Percentiles rank a stretch among this genome's conserved stretches.
These are phyloP conservation scores for Hordeum vulgare DNA, from an alignment of 176 grass and related monocot species.

Conservation along the genomic window DNA sequence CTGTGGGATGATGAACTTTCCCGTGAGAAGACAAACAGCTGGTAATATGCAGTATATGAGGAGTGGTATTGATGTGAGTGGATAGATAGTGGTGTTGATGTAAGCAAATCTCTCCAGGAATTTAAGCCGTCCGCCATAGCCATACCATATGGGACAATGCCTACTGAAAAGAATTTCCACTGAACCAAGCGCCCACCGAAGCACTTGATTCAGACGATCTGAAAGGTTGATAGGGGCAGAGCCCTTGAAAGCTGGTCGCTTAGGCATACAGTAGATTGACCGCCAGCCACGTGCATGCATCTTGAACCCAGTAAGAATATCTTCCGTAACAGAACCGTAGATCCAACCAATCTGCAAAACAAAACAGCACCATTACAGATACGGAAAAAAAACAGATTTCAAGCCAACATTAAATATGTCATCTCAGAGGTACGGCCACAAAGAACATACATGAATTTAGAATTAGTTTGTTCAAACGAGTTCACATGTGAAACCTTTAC, in stretches of 20 bases:
- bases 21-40: conserved; percentile 79
- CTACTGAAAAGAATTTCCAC: conserved; percentile 90
- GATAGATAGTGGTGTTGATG: conserved; percentile 87
- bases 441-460: conserved; percentile 1
- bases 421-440: not conserved
- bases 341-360: conserved; percentile 86
- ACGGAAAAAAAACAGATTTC: not conserved
- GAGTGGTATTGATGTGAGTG: conserved; percentile 72
- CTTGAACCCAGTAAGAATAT: conserved; percentile 92
- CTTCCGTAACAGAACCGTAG: conserved; percentile 93
- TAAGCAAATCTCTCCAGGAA: conserved; percentile 91
- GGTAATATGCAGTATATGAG: conserved; percentile 79
- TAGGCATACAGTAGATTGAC: conserved; percentile 92
- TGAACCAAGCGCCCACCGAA: conserved; percentile 87
- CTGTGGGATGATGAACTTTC: conserved; percentile 90
- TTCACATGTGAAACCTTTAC: not conserved
- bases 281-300: conserved; percentile 93
- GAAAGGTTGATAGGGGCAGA: conserved; percentile 91
- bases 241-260: conserved; percentile 74
- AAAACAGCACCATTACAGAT: conserved; percentile 7
- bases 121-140: conserved; percentile 73
- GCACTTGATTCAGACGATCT: conserved; percentile 90
- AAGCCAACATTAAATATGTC: not conserved
- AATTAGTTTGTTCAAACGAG: not conserved
- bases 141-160: conserved; percentile 94